Evolutionary conservation across 805 yeast genomes (phyloP), one percentile per base, ranked within the genome.

Genomic region (Hanseniaspora mollemarum): DNA sequence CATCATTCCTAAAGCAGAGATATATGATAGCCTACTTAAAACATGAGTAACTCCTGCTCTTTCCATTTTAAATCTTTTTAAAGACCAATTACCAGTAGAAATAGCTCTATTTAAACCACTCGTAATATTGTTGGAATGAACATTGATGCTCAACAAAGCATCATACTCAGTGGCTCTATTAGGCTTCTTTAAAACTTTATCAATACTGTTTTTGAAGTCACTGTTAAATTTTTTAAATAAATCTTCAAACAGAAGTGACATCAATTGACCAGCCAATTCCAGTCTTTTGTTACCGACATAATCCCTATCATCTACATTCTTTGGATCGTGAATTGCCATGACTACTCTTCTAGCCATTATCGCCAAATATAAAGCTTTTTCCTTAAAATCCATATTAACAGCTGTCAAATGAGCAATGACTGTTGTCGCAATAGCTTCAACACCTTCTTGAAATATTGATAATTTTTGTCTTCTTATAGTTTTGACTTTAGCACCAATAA

Each of bases 1-100:
- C 98, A 92, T 92, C 98, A 92, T 92, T 60, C 98, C 98, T 54
- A 92, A 70, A 0, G 98, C 98, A 8, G 94, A 81, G 42, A 92
- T 90, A 65, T 87, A 92, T 19, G 95, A 84, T 53, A 92, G 70
- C 62, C 98, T 77, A 53, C 94, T 83, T 51, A 92, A 72, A 36
- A 92, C 96, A 65, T 92, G 98, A 2, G 98, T 92, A 48, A 92
- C 98, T 69, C 98, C 98, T 0, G 98, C 98, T 55, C 98, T 78
- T 69, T 92, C 98, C 99, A 92, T 92, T 81, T 88, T 90, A 73
- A 92, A 92, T 71, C 99, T 83, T 69, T 92, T 92, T 62, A 92
- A 74, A 2, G 96, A 87, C 99, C 99, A 92, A 66, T 92, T 92
- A 59, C 99, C 99, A 0, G 99, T 92, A 15, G 97, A 88, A 43